Percentiles rank a stretch among this genome's conserved stretches.
These are phyloP conservation scores for Neonectria faginata DNA, from an alignment of 2,329 filamentous ascomycete species.

Conservation along the genomic window DNA sequence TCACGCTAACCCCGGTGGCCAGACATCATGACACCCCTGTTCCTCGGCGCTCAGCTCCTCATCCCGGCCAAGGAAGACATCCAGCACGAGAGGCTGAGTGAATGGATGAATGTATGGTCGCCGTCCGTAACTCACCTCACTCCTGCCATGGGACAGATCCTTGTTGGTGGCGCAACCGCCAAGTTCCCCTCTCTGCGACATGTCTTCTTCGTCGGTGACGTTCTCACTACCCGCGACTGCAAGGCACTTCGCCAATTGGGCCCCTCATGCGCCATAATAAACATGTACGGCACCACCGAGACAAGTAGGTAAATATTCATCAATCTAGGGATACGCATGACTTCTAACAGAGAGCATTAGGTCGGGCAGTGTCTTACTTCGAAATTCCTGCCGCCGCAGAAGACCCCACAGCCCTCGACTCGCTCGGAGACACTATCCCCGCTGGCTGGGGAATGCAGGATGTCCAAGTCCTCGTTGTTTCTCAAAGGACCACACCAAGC, in stretches of 20 bases:
- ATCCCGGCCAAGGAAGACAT: slow-evolving; percentile 87
- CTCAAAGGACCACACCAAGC: slow-evolving; percentile 72
- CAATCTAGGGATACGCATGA: too few species aligned
- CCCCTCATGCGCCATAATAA: too few species aligned
- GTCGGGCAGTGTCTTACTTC: too few species aligned
- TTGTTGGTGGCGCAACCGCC: slow-evolving; percentile 83
- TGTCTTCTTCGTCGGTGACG: slow-evolving; percentile 92
- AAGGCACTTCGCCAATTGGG: slow-evolving; percentile 55
- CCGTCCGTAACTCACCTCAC: slow-evolving; percentile 81
- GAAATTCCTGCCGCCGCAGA: too few species aligned
- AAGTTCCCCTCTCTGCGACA: slow-evolving; percentile 70
- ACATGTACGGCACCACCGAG: too few species aligned
- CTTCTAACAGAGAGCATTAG: too few species aligned
- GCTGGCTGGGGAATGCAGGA: slow-evolving; percentile 88
- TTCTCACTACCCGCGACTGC: slow-evolving; percentile 88
- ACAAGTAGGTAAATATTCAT: too few species aligned
- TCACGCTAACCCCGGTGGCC: too few species aligned
- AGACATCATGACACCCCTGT: slow-evolving; percentile 91
- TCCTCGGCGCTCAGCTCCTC: slow-evolving; percentile 82
- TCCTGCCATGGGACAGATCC: slow-evolving; percentile 95
- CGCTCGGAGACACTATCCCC: slow-evolving; percentile 76
- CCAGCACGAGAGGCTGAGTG: slow-evolving; percentile 77
- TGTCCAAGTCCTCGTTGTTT: slow-evolving; percentile 88
- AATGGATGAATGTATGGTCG: too few species aligned
- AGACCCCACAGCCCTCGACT: slow-evolving; percentile 58